Evolutionary conservation across 768 basidiomycete genomes (phyloP), one percentile per base, ranked within the genome.

Genomic region (Psilocybe tampanensis): DNA sequence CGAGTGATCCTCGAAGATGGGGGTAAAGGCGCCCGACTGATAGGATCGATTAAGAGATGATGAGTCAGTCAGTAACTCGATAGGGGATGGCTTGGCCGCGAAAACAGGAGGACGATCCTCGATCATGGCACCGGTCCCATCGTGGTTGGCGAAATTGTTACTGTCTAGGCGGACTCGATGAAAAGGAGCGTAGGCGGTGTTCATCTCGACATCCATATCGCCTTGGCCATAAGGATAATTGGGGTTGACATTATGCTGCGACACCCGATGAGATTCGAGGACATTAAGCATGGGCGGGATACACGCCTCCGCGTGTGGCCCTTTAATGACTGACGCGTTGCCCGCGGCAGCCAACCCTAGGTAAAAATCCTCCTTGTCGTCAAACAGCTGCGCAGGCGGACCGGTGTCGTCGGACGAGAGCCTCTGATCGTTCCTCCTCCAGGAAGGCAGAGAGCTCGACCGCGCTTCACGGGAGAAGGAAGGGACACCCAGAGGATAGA

Each of bases 281-380:
- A 74, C 59, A 62, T 70, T 68, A 62, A 68, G 71, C 70, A 78
- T 74, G 89, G 90, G 90, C 88, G 89, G 88, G 86, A 86, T 81
- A 79, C 86, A 86, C 85, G 87, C 86, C 83, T 90, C 80, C 83
- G 86, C 88, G 86, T 76, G 86, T 73, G 81, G 68, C 85, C 89
- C 89, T 89, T 91, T 90, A 89, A 89, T 90, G 77, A 84, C 86
- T 68, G 81, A 70, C 77, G 86, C 87, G 89, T 89, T 83, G 70
- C 70, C 85, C 86, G 89, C 86, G 76, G 73, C 77, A 72, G 82
- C 78, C 84, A 90, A 90, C 89, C 88, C 89, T 73, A 71, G 72
- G 58, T 71, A 67, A 90, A 89, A 89, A 88, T 75, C 80, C 86
- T 78, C 83, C 51, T 52, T 42, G 44, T 33, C 44, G 44, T 33